Percentiles rank a stretch among this genome's conserved stretches.
These are phyloP conservation scores for Mortierella hygrophila DNA, from an alignment of 192 early-diverging fungal genomes.

Conservation along the genomic window DNA sequence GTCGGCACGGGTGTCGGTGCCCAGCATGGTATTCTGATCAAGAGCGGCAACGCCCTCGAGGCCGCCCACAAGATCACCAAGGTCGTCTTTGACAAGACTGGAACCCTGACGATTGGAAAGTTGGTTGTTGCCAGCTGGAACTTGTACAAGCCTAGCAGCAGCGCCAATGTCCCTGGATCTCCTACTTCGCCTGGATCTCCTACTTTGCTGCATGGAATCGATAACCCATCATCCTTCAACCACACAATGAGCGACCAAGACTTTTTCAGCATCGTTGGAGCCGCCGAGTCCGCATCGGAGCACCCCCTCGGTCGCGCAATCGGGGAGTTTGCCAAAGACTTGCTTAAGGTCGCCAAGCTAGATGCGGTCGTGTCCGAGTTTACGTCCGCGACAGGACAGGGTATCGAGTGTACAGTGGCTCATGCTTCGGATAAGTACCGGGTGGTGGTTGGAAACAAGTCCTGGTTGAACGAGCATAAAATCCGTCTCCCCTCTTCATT, in stretches of 20 bases:
- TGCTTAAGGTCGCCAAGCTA: constrained; percentile 52
- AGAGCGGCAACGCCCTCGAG: constrained; percentile 91
- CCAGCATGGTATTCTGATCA: constrained; percentile 95
- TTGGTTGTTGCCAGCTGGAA: constrained; percentile 71
- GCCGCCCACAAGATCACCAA: constrained; percentile 84
- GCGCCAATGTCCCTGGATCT: not conserved
- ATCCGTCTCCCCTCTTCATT: constrained; percentile 59
- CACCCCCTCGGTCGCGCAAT: constrained; percentile 92
- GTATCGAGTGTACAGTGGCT: constrained; percentile 72
- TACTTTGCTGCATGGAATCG: constrained; percentile 10
- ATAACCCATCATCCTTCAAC: not conserved
- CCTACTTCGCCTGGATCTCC: constrained; percentile 13
- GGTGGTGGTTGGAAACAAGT: constrained; percentile 82
- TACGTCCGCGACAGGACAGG: constrained; percentile 76
- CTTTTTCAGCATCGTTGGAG: constrained; percentile 76
- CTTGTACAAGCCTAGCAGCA: constrained; percentile 25
- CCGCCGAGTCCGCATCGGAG: constrained; percentile 87
- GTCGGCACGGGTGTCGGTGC: constrained; percentile 98
- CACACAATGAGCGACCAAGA: constrained; percentile 57
- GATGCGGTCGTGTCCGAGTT: constrained; percentile 70
- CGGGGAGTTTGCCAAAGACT: constrained; percentile 66
- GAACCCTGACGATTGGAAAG: constrained; percentile 89
- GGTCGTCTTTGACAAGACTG: constrained; percentile 98
- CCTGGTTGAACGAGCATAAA: constrained; percentile 67
- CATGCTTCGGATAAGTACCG: constrained; percentile 20